phyloP scores from a whole-genome alignment of 192 early-diverging fungal genomes.

The Coemansia umbellata region DNA sequence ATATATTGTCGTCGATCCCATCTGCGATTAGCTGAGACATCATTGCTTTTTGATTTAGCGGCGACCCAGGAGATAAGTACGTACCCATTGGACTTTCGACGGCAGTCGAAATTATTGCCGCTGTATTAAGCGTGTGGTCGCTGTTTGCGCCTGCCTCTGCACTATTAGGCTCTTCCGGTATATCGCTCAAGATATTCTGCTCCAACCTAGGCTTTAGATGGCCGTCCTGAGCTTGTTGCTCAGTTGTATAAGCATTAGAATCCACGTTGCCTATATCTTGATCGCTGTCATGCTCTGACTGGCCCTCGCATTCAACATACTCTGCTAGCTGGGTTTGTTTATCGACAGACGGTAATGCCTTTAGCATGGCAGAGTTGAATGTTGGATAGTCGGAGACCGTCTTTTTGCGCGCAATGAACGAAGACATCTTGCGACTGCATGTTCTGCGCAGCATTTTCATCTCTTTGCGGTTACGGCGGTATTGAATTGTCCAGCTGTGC shows the following conservation, averaged over 20 bases:
- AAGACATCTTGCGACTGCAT: slow-evolving; percentile 50
- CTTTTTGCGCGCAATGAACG: slow-evolving; percentile 36
- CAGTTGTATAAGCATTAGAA: background rate
- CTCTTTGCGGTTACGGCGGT: slow-evolving; percentile 46
- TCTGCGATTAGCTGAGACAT: no score
- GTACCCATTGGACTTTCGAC: background rate
- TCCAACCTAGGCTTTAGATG: no score
- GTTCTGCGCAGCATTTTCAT: slow-evolving; percentile 51
- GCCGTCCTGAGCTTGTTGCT: background rate
- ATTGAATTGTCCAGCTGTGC: slow-evolving; percentile 71
- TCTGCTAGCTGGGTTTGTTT: background rate
- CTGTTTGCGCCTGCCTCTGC: background rate
- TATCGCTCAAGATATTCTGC: no score
- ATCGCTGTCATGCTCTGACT: background rate
- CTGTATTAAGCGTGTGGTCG: background rate
- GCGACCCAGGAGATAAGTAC: background rate
- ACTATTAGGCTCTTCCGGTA: background rate
- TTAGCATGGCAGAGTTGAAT: slow-evolving; percentile 31
- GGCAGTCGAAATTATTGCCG: background rate
- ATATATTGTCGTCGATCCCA: background rate
- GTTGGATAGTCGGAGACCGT: slow-evolving; percentile 20
- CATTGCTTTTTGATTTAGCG: background rate
- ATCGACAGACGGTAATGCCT: slow-evolving; percentile 1
- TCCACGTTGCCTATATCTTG: background rate
- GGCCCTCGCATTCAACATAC: background rate